Evolutionary conservation across 2,329 filamentous ascomycete genomes (phyloP), one percentile per base, ranked within the genome.

Genomic region (Alternaria sp.): DNA sequence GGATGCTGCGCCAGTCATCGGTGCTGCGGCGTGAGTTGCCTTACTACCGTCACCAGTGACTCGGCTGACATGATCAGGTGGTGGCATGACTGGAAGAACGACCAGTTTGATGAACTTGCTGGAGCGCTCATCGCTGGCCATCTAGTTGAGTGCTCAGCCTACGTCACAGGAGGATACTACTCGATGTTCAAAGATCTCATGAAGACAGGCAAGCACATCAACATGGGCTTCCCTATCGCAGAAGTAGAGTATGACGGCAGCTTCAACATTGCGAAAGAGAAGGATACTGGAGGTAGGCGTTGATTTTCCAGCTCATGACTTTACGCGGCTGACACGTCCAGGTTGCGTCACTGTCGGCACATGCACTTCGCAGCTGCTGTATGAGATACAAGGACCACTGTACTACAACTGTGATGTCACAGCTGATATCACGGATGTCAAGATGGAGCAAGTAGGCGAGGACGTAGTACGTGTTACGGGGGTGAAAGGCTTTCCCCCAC

Each of bases 281-380:
- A 67, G 57, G 68, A 63, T 54, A 72, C 57, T 60, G 74, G 72
- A 43, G 79, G 79, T 36, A 71, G 72, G 49, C 34, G 4, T 2
- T 14, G 3, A 14, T 2, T 27, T n/a, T 22, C n/a, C 6, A 1
- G 12, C 27, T 5, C 3, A 1, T 1, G 9, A 1, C 6, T 2
- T 5, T 25, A 34, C 4, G n/a, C 28, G 3, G 25, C 46, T 61
- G n/a, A 59, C 49, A 14, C 3, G 5, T 3, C 28, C 34, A 66
- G 64, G 65, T n/a, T 65, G 60, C 50, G 75, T 81, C 7, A 77
- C 78, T 1, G 79, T 81, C 4, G 82, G 85, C 55, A 85, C 85
- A 2, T 84, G 83, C 62, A 79, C 80, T 2, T 82, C 81, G 4
- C 85, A 87, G 61, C 74, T 86, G 3, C 66, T 87, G 2, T 87